Evolutionary conservation across 2,329 filamentous ascomycete genomes (phyloP), one percentile per base, ranked within the genome.

Genomic region (Conoideocrella luteorostrata): DNA sequence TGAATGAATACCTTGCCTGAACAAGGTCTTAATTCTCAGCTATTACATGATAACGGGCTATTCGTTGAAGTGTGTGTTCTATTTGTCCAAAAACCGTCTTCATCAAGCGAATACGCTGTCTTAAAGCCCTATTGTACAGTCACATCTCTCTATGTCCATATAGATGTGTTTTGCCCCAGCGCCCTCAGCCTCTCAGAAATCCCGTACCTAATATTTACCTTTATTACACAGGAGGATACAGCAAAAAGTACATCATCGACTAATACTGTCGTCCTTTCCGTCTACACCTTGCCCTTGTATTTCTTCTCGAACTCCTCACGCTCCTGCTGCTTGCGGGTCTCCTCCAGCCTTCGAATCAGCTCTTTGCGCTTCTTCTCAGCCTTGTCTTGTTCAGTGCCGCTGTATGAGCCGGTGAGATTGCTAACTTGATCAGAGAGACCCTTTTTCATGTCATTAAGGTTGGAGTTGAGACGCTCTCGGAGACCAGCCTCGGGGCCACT

Each of bases 271-370:
- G 29, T 15, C 23, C 15, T 28, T 20, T 37, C 12, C 7, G 11
- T 37, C 44, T 47, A 59, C 44, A 43, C 45, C 43, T 54, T 52
- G 36, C 48, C 47, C 60, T 65, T 63, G 57, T 67, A 69, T 56
- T 70, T 68, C 47, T 59, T 65, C 33, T 68, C 61, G 44, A 65
- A 66, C 48, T 65, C 60, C 13, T 63, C 57, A 3, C 62, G 56
- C 50, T 64, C 60, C 47, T 66, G 57, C 50, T 65, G 52, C 40
- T 53, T 54, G 18, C 63, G 56, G 53, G 58, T 59, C 11, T 58
- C 48, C 52, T 69, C 66, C 7, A 65, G 48, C 55, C 63, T 60
- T 32, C 55, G 56, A 12, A 66, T 47, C 42, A 58, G 48, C 29
- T 67, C 57, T 48, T 53, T 58, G 42, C 63, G 60, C 48, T 59